Percentiles rank a stretch among this genome's conserved stretches.
These are phyloP conservation scores for Paraconiothyrium brasiliense DNA, from an alignment of 2,329 filamentous ascomycete species.

Conservation along the genomic window DNA sequence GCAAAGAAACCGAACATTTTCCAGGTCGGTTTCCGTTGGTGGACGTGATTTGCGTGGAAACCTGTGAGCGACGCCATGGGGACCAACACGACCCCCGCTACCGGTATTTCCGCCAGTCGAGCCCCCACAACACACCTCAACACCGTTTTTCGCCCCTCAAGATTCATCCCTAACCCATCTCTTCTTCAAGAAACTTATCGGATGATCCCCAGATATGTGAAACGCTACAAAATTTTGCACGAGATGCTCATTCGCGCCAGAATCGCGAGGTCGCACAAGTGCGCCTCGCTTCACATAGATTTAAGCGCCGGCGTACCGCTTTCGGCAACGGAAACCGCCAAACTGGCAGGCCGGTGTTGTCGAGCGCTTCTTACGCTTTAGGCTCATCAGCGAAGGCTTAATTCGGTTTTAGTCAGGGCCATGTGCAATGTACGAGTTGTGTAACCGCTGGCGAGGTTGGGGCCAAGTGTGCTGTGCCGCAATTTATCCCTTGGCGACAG, in stretches of 20 bases:
- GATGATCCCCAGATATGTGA: slow-evolving; percentile 1
- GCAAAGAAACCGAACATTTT: background rate
- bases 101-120: background rate
- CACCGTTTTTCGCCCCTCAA: slow-evolving; percentile 4
- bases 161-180: background rate
- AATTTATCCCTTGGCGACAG: slow-evolving; percentile 8
- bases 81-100: background rate
- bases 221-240: background rate
- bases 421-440: background rate
- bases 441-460: slow-evolving; percentile 18
- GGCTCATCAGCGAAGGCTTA: slow-evolving; percentile 3
- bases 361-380: slow-evolving; percentile 17
- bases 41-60: background rate
- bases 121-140: slow-evolving; percentile 4
- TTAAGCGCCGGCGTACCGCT: slow-evolving; percentile 13
- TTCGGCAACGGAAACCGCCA: slow-evolving; percentile 9
- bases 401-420: background rate
- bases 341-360: no score
- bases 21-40: background rate
- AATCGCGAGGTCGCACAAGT: slow-evolving; percentile 5
- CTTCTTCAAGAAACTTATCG: background rate
- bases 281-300: background rate
- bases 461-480: slow-evolving; percentile 16
- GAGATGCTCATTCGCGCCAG: slow-evolving; percentile 7
- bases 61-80: background rate